Percentiles rank a stretch among this genome's conserved stretches.
Evolutionary conservation across 2,329 filamentous ascomycete species (phyloP).

Genomic region (Talaromyces sp.): DNA sequence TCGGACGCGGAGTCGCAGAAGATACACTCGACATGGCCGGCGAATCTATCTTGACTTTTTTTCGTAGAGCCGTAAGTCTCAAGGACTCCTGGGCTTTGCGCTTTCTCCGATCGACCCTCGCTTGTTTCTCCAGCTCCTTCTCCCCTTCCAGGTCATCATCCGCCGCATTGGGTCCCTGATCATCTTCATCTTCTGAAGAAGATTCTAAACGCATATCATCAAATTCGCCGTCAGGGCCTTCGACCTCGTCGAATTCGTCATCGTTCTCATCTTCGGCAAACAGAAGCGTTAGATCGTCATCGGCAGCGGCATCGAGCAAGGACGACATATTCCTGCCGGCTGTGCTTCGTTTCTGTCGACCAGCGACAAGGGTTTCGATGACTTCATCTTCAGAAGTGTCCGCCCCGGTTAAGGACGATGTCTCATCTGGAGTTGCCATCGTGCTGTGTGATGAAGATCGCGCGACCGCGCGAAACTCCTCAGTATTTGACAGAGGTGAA

Average conservation of each 20-base stretch:
- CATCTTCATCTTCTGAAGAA: constrained; percentile 78
- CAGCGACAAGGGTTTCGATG: constrained; percentile 34
- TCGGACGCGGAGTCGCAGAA: constrained; percentile 41
- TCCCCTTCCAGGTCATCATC: constrained; percentile 80
- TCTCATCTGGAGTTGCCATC: constrained; percentile 26
- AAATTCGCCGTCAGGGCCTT: constrained; percentile 51
- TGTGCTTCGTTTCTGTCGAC: constrained; percentile 70
- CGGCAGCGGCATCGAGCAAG: constrained; percentile 71
- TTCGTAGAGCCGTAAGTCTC: constrained; percentile 54
- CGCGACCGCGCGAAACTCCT: not conserved
- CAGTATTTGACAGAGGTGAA: too few species aligned
- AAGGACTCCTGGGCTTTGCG: constrained; percentile 75
- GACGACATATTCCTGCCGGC: constrained; percentile 81
- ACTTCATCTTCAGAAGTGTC: constrained; percentile 25
- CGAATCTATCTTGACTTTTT: constrained; percentile 69
- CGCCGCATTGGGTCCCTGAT: constrained; percentile 55
- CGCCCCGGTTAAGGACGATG: constrained; percentile 26
- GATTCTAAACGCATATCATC: constrained; percentile 84
- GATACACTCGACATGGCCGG: constrained; percentile 40
- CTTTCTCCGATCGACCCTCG: constrained; percentile 72
- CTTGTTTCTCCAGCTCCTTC: constrained; percentile 75
- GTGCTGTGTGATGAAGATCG: not conserved
- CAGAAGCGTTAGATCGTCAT: constrained; percentile 60
- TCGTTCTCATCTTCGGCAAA: constrained; percentile 65
- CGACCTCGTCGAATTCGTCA: constrained; percentile 38